Percentiles rank a stretch among this genome's conserved stretches.
phyloP scores from a whole-genome alignment of 768 basidiomycete species.

The Mrakia frigida region DNA sequence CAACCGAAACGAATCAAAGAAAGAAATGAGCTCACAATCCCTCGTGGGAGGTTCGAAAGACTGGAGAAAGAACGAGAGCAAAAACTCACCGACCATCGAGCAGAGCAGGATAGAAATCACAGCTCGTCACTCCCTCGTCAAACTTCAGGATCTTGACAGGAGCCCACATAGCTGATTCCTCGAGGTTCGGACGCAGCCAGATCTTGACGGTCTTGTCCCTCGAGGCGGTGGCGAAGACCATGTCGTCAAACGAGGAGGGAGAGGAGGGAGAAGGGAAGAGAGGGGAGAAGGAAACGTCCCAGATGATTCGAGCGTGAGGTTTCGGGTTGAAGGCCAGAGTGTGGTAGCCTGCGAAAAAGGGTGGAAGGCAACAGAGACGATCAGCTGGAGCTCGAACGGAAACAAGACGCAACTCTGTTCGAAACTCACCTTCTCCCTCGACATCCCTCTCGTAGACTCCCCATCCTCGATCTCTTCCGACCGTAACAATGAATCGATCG shows the following conservation, averaged over 20 bases:
- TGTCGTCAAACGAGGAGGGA: constrained; percentile 49
- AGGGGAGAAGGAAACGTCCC: constrained; percentile 85
- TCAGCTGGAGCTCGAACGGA: not conserved
- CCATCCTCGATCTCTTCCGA: constrained; percentile 91
- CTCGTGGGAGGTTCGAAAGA: too few species aligned
- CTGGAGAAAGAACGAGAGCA: not conserved
- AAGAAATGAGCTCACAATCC: not conserved
- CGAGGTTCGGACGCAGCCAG: constrained; percentile 55
- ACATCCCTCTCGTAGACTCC: constrained; percentile 59
- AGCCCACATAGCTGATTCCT: constrained; percentile 51
- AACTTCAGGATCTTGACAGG: constrained; percentile 60
- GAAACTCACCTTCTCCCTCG: constrained; percentile 46
- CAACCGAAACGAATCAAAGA: not conserved
- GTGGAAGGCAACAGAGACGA: too few species aligned
- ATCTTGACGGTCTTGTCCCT: constrained; percentile 92
- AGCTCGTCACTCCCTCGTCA: constrained; percentile 71
- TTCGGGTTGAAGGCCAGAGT: constrained; percentile 48
- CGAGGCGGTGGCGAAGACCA: constrained; percentile 85
- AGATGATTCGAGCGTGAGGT: constrained; percentile 85
- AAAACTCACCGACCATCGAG: constrained; percentile 48
- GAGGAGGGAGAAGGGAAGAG: constrained; percentile 9
- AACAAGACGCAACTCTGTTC: not conserved
- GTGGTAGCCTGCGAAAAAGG: constrained; percentile 24
- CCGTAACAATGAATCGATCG: constrained; percentile 70
- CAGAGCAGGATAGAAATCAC: constrained; percentile 57